Base-by-base conservation (phyloP, 805 yeast genomes). In the Starmerella davenportii region DNA sequence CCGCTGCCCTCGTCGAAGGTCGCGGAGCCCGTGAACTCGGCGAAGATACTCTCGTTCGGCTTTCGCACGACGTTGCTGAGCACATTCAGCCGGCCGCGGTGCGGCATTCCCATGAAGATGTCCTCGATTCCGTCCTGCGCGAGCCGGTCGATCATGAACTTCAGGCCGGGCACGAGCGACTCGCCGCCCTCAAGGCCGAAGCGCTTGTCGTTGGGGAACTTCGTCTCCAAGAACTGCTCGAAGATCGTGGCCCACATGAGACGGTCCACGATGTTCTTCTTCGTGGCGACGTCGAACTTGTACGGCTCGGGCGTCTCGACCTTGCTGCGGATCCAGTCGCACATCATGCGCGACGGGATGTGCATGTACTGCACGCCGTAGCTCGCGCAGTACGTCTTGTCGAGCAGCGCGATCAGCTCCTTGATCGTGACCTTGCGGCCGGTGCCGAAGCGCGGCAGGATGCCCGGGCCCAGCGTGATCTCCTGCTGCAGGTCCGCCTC, bases 161-260 rank as follows among this genome's bases (percentile, higher is more conserved):
- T 90, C 69, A 90, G 76, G 66, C 96, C 98, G 34, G 96, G 96
- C 37, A 90, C 80, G 53, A 80, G 79, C 36, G 93, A 69, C 66
- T 90, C 99, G 48, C 93, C 93, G 67, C 99, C 99, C 68, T 90
- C 99, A 43, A 90, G 69, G 62, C 98, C 98, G 56, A 90, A 90
- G 65, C 99, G 79, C 68, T 90, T 90, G 60, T 85, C 96, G 63
- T 84, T 87, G 47, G 99, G 96, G 71, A 82, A 90, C 65, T 90
- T 90, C 42, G 94, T 76, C 35, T 95, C 73, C 54, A 90, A 65
- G 71, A 90, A 90, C 43, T 78, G 64, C 67, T 90, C 99, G 56
- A 90, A 90, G 37, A 84, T 76, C 45, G 93, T 75, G 37, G 96
- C 72, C 99, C 99, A 90, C 61, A 87, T 81, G 55, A 90, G 65